Evolutionary conservation across 345 rosid species (phyloP), one percentile per base, ranked within the genome.

Genomic region (Moringa oleifera): DNA sequence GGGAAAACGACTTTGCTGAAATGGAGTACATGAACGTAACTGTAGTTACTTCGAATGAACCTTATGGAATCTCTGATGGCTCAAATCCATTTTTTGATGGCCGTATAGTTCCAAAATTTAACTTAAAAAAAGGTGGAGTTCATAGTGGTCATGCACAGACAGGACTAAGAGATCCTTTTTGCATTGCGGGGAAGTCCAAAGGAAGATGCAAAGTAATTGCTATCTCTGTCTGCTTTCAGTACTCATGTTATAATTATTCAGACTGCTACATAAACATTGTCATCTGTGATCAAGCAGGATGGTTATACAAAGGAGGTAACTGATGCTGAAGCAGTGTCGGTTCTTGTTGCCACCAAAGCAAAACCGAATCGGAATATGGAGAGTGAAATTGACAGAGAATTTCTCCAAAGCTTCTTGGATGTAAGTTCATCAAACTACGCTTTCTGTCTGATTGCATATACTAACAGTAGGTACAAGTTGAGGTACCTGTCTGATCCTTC

Each of bases 91-190:
- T 87, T 57, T 93, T 86, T 17, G 83, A 86, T 54, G 73, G 76
- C 37, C 83, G 73, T 51, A 62, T n/a, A 64, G 74, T 75, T 61
- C 94, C 94, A 7, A 84, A 79, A 74, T 90, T 93, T 55, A 72
- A 80, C 63, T 49, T 90, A 36, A 67, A 70, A 41, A 71, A 51
- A 74, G 82, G 80, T 58, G 88, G 96, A 31, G 85, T 88, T 25
- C 97, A 93, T 51, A 87, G 96, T 22, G 98, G 98, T 41, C 98
- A 90, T 66, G 96, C 86, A 31, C 98, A 93, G 66, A 85, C 57
- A 9, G 81, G 85, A 57, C 80, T 85, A 53, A 64, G 75, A 1
- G 98, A 93, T 72, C 86, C 93, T 1, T 78, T 81, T 37, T 89
- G 98, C 72, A 60, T 69, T 22, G 75, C 71, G 0, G 59, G 75